Evolutionary conservation across 192 early-diverging fungal species (phyloP), one percentile per base, ranked within the genome.

Genomic region (Coemansia sp.): DNA sequence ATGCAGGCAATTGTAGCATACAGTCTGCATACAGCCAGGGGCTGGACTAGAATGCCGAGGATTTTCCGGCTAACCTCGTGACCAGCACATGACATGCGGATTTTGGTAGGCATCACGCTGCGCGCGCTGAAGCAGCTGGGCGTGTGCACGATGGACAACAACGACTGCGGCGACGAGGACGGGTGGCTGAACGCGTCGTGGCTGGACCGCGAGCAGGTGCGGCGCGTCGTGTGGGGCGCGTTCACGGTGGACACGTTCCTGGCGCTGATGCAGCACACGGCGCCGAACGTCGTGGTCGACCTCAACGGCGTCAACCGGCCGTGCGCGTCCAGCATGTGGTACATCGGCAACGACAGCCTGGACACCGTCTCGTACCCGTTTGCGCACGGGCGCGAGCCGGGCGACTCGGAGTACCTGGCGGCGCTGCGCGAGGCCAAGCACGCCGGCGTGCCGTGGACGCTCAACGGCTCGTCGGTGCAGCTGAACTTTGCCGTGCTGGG

Each of bases 171-270:
- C 54, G 62, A 64, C 28, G 66, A 61, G 14, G 70, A 72, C 40
- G 69, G 58, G 26, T 78, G 75, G 75, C 59, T 78, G 21, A 47
- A 62, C n/a, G 66, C 64, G 34, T 69, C 75, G 11, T 78, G 75
- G 75, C 59, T 78, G 19, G 75, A 78, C 55, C 75, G 75, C 66
- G 75, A 78, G 66, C 69, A 78, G 59, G 65, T 72, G 5, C 66
- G 75, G 17, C 62, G 75, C 0, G 47, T 78, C 0, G 65, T 72
- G 17, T 78, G 75, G 75, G 70, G 66, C 59, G 55, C 65, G 57
- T 78, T 78, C 51, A 63, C 75, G 5, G 44, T 72, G 15, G 75
- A 78, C 56, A 78, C 75, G 40, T 78, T 72, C 12, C 59, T 78
- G 9, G 54, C 75, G 34, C 59, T 78, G 60, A 72, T 78, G 70